Evolutionary conservation across 1,139 yeast species (phyloP).

Genomic region (Taphrina communis): DNA sequence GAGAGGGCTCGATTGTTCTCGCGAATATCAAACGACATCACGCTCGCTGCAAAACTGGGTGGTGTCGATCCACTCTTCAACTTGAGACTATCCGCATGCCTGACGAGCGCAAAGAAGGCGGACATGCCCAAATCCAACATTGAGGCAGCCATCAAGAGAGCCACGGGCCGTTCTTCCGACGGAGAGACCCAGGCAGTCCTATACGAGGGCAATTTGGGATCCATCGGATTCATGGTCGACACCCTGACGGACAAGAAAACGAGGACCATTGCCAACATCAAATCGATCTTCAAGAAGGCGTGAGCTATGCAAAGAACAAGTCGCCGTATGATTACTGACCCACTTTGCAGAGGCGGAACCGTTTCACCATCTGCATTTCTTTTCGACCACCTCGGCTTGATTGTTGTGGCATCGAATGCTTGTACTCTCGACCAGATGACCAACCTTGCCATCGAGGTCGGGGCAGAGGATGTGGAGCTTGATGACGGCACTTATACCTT

Average conservation of each 20-base stretch:
- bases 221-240: slow-evolving; percentile 82
- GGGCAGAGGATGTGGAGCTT: slow-evolving; percentile 68
- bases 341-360: slow-evolving; percentile 55
- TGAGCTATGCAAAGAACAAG: slow-evolving; percentile 44
- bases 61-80: slow-evolving; percentile 68
- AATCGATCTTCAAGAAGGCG: slow-evolving; percentile 74
- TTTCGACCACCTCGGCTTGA: slow-evolving; percentile 76
- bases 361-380: slow-evolving; percentile 77
- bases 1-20: slow-evolving; percentile 72
- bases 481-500: slow-evolving; percentile 59
- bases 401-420: slow-evolving; percentile 45
- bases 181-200: slow-evolving; percentile 58
- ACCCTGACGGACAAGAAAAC: slow-evolving; percentile 88
- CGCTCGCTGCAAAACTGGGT: slow-evolving; percentile 72
- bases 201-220: slow-evolving; percentile 87
- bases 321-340: not conserved
- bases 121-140: slow-evolving; percentile 84
- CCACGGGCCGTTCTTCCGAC: slow-evolving; percentile 58
- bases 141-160: slow-evolving; percentile 85
- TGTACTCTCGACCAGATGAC: slow-evolving; percentile 63
- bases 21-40: slow-evolving; percentile 73
- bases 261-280: slow-evolving; percentile 75
- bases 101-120: slow-evolving; percentile 77
- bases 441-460: slow-evolving; percentile 76
- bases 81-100: slow-evolving; percentile 71